These are phyloP conservation scores for Marasmius tenuissimus DNA, from an alignment of 1,284 basidiomycete genomes.

Conservation along the genomic window DNA sequence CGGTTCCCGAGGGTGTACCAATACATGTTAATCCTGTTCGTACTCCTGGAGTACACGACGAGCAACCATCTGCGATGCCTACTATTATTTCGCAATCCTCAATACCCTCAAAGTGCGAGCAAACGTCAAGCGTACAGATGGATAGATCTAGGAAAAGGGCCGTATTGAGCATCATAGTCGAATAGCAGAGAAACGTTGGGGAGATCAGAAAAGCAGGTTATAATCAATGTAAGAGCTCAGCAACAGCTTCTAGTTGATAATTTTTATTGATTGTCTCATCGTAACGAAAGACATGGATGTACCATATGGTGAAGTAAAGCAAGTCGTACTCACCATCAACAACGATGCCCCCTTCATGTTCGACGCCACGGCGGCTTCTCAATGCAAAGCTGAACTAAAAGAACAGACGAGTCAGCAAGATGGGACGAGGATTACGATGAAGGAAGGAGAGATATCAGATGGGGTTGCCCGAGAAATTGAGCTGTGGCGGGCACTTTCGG, in stretches of 20 bases:
- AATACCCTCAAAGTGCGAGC: too few relatives aligned
- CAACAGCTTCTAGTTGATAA: slow-evolving; percentile 86
- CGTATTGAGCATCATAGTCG: not conserved
- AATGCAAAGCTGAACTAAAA: not conserved
- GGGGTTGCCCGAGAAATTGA: slow-evolving; percentile 78
- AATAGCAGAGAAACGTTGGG: not conserved
- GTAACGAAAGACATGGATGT: slow-evolving; percentile 10
- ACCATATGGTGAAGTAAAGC: not conserved
- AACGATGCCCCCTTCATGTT: not conserved
- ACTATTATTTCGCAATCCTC: too few relatives aligned
- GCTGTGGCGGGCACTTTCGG: slow-evolving; percentile 91
- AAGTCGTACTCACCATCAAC: slow-evolving; percentile 1
- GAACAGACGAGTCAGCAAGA: not conserved
- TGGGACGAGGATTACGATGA: not conserved
- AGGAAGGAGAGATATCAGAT: slow-evolving; percentile 45
- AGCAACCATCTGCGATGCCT: too few relatives aligned
- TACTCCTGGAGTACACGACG: too few relatives aligned
- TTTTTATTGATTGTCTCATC: slow-evolving; percentile 44
- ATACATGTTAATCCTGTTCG: too few relatives aligned
- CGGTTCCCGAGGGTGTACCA: too few relatives aligned
- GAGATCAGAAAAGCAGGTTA: slow-evolving; percentile 28
- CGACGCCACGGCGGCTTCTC: not conserved
- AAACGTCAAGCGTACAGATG: too few relatives aligned
- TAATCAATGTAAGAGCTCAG: slow-evolving; percentile 71
- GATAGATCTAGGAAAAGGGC: not conserved